A percentile compares a stretch with the other conserved stretches of the same genome.
Conservation (phyloP, 495 filamentous ascomycete genomes). For the Xylaria curta region DNA sequence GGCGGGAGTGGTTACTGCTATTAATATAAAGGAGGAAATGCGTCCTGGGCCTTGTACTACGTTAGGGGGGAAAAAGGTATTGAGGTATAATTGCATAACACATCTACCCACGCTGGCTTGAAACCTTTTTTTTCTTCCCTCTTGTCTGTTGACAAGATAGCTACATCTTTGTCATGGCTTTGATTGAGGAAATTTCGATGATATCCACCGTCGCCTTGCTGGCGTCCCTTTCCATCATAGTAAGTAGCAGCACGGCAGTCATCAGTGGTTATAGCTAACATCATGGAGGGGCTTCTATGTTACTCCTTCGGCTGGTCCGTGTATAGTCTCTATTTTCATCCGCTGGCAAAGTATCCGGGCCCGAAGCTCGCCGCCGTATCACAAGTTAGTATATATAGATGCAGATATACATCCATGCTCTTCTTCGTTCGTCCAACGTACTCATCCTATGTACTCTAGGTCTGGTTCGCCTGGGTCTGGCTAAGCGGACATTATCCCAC, state of each 20-base stretch:
- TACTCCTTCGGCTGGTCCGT: slow-evolving; percentile 33
- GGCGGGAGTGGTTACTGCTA: too few relatives aligned
- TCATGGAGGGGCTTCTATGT: neutral
- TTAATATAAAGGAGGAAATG: neutral
- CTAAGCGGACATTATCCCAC: slow-evolving; percentile 31
- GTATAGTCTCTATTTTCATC: slow-evolving; percentile 48
- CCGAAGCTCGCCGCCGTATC: slow-evolving; percentile 46
- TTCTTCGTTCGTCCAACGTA: neutral
- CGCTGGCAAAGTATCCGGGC: slow-evolving; percentile 49
- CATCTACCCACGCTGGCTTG: neutral
- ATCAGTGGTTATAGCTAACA: neutral
- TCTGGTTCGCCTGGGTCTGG: slow-evolving; percentile 36
- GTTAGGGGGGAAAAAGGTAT: neutral
- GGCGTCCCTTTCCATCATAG: neutral
- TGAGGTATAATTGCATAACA: neutral
- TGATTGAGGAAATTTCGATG: neutral
- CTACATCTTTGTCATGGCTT: neutral
- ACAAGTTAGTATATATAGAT: slow-evolving; percentile 25
- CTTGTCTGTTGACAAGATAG: neutral
- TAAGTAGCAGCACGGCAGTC: neutral
- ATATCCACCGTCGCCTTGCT: neutral
- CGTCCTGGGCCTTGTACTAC: neutral
- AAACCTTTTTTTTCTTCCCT: too few relatives aligned
- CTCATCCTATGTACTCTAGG: slow-evolving; percentile 12
- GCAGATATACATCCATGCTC: neutral